Conservation (phyloP, 2,329 filamentous ascomycete genomes). For the Botrytis paeoniae region DNA sequence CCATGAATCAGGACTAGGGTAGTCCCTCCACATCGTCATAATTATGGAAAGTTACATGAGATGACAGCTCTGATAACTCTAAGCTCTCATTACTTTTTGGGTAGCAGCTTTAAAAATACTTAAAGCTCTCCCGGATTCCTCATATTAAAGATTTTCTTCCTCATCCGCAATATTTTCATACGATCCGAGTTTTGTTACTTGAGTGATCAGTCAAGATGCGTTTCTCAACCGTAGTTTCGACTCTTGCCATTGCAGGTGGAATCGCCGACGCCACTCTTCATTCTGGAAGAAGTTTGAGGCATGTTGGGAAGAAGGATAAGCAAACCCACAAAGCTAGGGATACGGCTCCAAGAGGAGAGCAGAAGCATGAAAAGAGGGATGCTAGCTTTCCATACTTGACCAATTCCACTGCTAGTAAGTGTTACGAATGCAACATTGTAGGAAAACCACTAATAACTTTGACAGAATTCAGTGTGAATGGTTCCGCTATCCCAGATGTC, state of each 20-base stretch:
- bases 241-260: conserved; percentile 16
- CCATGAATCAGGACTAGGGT: background rate
- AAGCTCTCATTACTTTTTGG: background rate
- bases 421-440: background rate
- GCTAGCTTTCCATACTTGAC: conserved; percentile 14
- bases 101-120: background rate
- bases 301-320: conserved; percentile 19
- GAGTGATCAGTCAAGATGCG: conserved; percentile 18
- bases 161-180: background rate
- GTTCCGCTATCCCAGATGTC: conserved; percentile 54
- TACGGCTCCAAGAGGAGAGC: background rate
- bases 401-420: conserved; percentile 20
- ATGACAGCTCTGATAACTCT: background rate
- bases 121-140: conserved; percentile 9
- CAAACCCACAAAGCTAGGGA: background rate
- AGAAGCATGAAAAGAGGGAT: background rate
- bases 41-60: conserved; percentile 5
- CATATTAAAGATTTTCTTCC: background rate
- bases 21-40: conserved; percentile 3
- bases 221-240: conserved; percentile 19
- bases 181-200: conserved; percentile 9
- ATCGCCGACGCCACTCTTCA: conserved; percentile 15
- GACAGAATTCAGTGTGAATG: conserved; percentile 18
- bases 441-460: background rate
- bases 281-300: conserved; percentile 19